Base-by-base conservation (phyloP, 1,284 basidiomycete genomes). In the Testicularia cyperi region DNA sequence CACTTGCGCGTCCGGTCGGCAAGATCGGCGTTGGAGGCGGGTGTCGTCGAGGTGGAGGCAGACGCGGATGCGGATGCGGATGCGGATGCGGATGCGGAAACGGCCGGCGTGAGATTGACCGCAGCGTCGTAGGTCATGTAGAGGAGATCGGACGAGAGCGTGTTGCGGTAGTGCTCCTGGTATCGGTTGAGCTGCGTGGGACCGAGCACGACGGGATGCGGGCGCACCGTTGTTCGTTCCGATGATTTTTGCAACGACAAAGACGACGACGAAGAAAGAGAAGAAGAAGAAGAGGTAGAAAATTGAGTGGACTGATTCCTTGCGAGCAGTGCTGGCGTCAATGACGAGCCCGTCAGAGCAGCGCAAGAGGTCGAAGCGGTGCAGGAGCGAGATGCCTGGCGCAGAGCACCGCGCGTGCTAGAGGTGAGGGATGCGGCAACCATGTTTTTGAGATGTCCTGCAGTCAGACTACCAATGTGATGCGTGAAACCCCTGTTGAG, bases 141-240 rank as follows among this genome's bases (percentile, higher is more conserved):
- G 81, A 98, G 84, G 65, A 95, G 80, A 79, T 96, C 84, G 69
- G 90, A 86, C 18, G 85, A 83, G 47, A 98, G 82, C 8, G 91
- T 88, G 40, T 81, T 80, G 74, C 88, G 78, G 80, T 95, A 97
- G 80, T 96, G 89, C 61, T 91, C 86, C 51, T 83, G 80, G 47
- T 92, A 83, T 35, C 92, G 85, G 68, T 83, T 87, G 51, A 83
- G 81, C 36, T 88, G 85, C 33, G 87, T 88, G 8, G 78, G 78
- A 4, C 82, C 82, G 19, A 82, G 29, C 18, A 62, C 48, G 18
- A 74, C 39, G 7, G 67, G 60, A 18, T 51, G 41, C n/a, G 38
- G 38, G 3, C 70, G 65, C 6, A 72, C 44, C 4, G 55, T 46
- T 26, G 60, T 65, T 9, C 69, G 66, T n/a, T n/a, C n/a, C n/a